Evolutionary conservation across 83 land plant genomes (phyloP).

Genomic region (Isoetes engelmannii): DNA sequence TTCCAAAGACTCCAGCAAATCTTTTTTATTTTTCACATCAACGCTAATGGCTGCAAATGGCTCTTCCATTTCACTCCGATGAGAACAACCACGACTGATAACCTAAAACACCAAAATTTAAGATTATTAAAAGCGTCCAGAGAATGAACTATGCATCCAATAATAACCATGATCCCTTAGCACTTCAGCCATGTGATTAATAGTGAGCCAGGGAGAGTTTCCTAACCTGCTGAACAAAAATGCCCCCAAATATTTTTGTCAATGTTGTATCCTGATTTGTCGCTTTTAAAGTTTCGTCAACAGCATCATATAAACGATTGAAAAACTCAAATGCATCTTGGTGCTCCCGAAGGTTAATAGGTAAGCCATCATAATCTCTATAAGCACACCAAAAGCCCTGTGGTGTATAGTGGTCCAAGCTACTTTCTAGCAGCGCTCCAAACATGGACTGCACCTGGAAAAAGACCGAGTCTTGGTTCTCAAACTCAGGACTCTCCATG

Average conservation of each 20-base stretch:
- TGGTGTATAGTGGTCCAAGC: conserved; percentile 34
- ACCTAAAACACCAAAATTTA: conserved; percentile 6
- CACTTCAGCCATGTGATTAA: no score
- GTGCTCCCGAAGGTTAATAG: conserved; percentile 31
- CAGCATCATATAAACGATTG: conserved; percentile 31
- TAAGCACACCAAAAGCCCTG: conserved; percentile 38
- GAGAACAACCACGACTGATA: conserved; percentile 35
- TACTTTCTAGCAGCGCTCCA: conserved; percentile 34
- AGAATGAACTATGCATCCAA: neutral
- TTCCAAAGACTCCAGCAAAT: conserved; percentile 28
- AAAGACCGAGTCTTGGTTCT: conserved; percentile 27
- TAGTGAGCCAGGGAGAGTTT: neutral
- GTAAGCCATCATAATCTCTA: conserved; percentile 34
- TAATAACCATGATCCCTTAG: no score
- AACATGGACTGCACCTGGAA: conserved; percentile 34
- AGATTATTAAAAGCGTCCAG: neutral
- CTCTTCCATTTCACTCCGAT: conserved; percentile 31
- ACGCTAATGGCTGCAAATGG: conserved; percentile 38
- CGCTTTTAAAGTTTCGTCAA: conserved; percentile 31
- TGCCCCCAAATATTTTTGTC: conserved; percentile 37
- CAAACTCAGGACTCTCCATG: conserved; percentile 26
- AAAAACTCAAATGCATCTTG: conserved; percentile 41
- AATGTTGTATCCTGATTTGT: conserved; percentile 29
- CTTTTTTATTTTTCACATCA: conserved; percentile 34
- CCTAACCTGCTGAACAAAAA: conserved; percentile 35